Conservation (phyloP, 2,329 filamentous ascomycete genomes). For the Chaetomiaceae sp. region DNA sequence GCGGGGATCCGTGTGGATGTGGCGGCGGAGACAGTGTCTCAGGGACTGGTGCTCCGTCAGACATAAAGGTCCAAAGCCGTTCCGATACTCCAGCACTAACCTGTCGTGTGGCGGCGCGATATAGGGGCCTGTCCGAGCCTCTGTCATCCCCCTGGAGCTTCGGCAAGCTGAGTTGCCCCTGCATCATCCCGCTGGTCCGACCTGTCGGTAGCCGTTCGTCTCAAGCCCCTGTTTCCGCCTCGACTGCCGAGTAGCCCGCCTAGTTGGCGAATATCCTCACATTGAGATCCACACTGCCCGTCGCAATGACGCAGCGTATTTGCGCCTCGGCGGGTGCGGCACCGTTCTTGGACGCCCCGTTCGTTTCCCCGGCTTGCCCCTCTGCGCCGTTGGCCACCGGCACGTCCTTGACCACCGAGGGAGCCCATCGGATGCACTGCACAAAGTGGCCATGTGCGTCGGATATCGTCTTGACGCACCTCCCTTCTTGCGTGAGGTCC, state of each 20-base stretch:
- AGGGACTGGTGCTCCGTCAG: too few relatives aligned
- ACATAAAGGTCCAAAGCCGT: too few relatives aligned
- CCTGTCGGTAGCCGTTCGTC: neutral
- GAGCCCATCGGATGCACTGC: constrained; percentile 83
- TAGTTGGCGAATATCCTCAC: constrained; percentile 70
- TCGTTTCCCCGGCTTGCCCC: constrained; percentile 37
- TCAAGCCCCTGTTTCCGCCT: neutral
- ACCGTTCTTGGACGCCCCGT: constrained; percentile 43
- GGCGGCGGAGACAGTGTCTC: neutral
- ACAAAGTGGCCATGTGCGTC: constrained; percentile 82
- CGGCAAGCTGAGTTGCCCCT: neutral
- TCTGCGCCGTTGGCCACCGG: constrained; percentile 39
- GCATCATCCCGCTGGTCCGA: neutral
- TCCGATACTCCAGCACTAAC: too few relatives aligned
- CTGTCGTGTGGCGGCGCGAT: too few relatives aligned
- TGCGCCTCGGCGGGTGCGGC: constrained; percentile 48
- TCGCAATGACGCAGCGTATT: constrained; percentile 82
- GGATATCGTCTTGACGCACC: constrained; percentile 76
- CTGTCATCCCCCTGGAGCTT: too few relatives aligned
- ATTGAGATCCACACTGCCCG: constrained; percentile 77
- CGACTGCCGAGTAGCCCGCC: neutral
- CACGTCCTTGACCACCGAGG: constrained; percentile 62
- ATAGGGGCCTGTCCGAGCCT: too few relatives aligned
- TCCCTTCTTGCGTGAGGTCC: constrained; percentile 87
- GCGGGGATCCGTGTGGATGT: neutral